phyloP scores from a whole-genome alignment of 192 early-diverging fungal species.

The Coemansia sp. region DNA sequence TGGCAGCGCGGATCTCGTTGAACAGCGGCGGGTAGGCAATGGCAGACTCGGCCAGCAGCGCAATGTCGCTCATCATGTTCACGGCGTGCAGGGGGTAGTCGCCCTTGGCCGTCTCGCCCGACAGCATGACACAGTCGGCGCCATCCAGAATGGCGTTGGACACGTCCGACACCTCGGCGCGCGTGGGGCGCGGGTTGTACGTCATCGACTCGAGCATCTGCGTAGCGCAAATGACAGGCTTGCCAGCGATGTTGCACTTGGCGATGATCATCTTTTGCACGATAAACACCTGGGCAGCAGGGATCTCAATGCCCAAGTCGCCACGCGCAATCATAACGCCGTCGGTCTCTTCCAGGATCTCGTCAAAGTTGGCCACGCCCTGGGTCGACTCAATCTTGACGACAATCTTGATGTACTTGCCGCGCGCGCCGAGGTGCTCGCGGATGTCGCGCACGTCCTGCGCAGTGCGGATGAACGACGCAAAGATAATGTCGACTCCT shows the following conservation, averaged over 20 bases:
- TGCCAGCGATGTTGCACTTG: slow-evolving; percentile 96
- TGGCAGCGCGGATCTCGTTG: slow-evolving; percentile 81
- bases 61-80: slow-evolving; percentile 93
- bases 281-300: slow-evolving; percentile 88
- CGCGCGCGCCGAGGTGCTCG: slow-evolving; percentile 76
- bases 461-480: slow-evolving; percentile 94
- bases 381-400: slow-evolving; percentile 98
- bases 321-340: slow-evolving; percentile 99
- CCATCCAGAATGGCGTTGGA: slow-evolving; percentile 98
- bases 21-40: slow-evolving; percentile 95
- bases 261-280: slow-evolving; percentile 99
- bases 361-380: slow-evolving; percentile 98
- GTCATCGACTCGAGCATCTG: slow-evolving; percentile 99
- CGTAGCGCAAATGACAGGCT: slow-evolving; percentile 96
- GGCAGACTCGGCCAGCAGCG: slow-evolving; percentile 89
- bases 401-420: slow-evolving; percentile 92
- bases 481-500: slow-evolving; percentile 94
- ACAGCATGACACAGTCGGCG: slow-evolving; percentile 99
- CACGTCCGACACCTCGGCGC: slow-evolving; percentile 98
- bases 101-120: slow-evolving; percentile 98
- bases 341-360: slow-evolving; percentile 91
- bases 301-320: slow-evolving; percentile 98
- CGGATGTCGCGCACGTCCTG: slow-evolving; percentile 91
- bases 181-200: slow-evolving; percentile 96
- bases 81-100: slow-evolving; percentile 90